Evolutionary conservation across 352 stramenopile genomes (phyloP), one percentile per base, ranked within the genome.

Genomic region (Phytophthora foliorum): DNA sequence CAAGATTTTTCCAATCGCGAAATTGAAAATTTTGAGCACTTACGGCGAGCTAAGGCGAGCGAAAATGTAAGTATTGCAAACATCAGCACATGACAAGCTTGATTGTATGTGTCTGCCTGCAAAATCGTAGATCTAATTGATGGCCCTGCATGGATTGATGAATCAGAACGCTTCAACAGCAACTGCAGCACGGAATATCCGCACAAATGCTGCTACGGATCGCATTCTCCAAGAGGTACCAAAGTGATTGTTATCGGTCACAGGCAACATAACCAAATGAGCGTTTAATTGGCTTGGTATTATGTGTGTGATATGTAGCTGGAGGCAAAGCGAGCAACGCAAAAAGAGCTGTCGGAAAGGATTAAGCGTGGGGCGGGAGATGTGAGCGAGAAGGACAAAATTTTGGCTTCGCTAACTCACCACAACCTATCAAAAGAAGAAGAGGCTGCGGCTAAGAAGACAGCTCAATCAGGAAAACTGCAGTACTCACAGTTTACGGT

Each of bases 11-110:
- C 87, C 25, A 87, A 88, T 41, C 86, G 97, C 19, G 97, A 99
- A 80, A 98, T 99, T 56, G 91, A 97, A n/a, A 99, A 98, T 69
- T 99, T 99, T 78, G 90, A 94, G 61, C 97, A 99, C 67, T 90
- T 99, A 11, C 77, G 91, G 22, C 80, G 81, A 32, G 80, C 89
- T 10, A 90, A 91, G 59, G 72, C 69, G 31, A 67, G 52, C 32
- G 78, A 82, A 19, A 68, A 75, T 53, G 81, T 90, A 53, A 16
- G 63, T 59, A 7, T n/a, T 46, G 36, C 8, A 41, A 29, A 31
- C 16, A 5, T 42, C 36, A 22, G 6, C 16, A 45, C n/a, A 22
- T 11, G 16, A 9, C 38, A 45, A 24, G 19, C 9, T 44, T 8
- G n/a, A 19, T 38, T 38, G 32, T 16, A 9, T 38, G 32, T 16